Evolutionary conservation across 2,329 filamentous ascomycete genomes (phyloP).

Genomic region (Aspergillus cejpii): DNA sequence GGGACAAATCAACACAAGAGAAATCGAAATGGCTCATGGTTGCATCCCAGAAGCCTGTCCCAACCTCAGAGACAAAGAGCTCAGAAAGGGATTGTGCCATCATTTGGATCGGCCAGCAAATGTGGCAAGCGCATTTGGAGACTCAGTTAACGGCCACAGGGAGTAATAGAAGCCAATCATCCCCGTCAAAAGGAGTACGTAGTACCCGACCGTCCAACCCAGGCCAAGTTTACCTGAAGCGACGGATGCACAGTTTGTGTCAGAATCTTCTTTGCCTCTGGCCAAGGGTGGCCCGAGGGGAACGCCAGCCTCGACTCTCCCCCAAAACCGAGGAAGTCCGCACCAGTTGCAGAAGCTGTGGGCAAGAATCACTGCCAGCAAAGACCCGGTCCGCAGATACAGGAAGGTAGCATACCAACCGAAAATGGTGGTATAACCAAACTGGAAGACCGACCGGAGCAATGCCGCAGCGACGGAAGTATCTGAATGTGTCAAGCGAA

Average conservation of each 20-base stretch:
- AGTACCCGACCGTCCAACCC: slow-evolving; percentile 71
- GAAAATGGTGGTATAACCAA: slow-evolving; percentile 86
- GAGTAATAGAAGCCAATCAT: slow-evolving; percentile 63
- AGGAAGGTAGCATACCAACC: slow-evolving; percentile 89
- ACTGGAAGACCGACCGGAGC: slow-evolving; percentile 70
- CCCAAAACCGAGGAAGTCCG: slow-evolving; percentile 82
- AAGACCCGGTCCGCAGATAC: slow-evolving; percentile 74
- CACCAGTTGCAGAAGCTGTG: slow-evolving; percentile 91
- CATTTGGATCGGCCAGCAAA: slow-evolving; percentile 19
- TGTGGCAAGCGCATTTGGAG: slow-evolving; percentile 31
- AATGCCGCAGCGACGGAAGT: slow-evolving; percentile 58
- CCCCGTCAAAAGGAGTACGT: slow-evolving; percentile 65
- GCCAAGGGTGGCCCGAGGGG: slow-evolving; percentile 31
- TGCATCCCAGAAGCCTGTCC: not conserved
- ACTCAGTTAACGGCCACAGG: slow-evolving; percentile 65
- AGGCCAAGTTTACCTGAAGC: slow-evolving; percentile 34
- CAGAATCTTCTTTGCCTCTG: slow-evolving; percentile 39
- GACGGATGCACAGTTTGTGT: slow-evolving; percentile 19
- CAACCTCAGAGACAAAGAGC: not conserved
- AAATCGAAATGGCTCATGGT: not conserved
- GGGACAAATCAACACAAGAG: not conserved
- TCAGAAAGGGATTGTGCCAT: not conserved
- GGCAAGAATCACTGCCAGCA: slow-evolving; percentile 66
- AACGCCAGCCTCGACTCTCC: slow-evolving; percentile 55
- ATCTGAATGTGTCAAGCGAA: slow-evolving; percentile 69